Base-by-base conservation (phyloP, 164 flowering plant genomes). In the Annona cherimola region DNA sequence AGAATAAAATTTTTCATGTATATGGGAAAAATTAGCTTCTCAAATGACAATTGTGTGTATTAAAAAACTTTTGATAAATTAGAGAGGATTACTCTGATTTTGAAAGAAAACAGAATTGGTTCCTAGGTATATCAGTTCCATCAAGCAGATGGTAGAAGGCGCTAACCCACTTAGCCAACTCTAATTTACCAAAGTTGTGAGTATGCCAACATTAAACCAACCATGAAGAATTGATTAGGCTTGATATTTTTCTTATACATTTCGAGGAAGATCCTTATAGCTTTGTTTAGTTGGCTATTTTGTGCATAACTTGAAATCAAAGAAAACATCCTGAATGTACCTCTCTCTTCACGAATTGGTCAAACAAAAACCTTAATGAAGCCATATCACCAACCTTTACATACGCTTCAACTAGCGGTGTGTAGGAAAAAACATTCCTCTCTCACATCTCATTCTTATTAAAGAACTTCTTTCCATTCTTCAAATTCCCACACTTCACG, bases 131-230 rank as follows among this genome's bases (percentile, higher is more conserved):
- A 26, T 26, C 35, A 26, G 35, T 26, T 26, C 1, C 35, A 26
- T 26, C 35, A 26, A 26, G 35, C 35, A 26, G 35, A 26, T 26
- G 35, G 35, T 26, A 26, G 35, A 8, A 55, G 11, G 45, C 2
- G 45, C 69, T 69, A 63, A 75, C 68, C 77, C 73, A 75, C 65
- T 64, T 69, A n/a, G 73, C 72, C 59, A 69, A 63, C 41, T 63
- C 69, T 44, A 54, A 50, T 35, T 35, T 65, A 43, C 77, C 67
- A 61, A 26, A 75, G 8, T 64, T 75, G 73, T 20, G 77, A 46
- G 18, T 73, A 75, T 4, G 77, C 77, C 4, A 73, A 75, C 77
- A 75, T 75, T 50, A 75, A 54, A 39, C 77, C 64, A 5, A 75
- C 77, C 68, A 75, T 54, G 6, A 75, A 35, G 40, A 42, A 64